Conservation (phyloP, 164 flowering plant species). For the Nymphaea thermarum region DNA sequence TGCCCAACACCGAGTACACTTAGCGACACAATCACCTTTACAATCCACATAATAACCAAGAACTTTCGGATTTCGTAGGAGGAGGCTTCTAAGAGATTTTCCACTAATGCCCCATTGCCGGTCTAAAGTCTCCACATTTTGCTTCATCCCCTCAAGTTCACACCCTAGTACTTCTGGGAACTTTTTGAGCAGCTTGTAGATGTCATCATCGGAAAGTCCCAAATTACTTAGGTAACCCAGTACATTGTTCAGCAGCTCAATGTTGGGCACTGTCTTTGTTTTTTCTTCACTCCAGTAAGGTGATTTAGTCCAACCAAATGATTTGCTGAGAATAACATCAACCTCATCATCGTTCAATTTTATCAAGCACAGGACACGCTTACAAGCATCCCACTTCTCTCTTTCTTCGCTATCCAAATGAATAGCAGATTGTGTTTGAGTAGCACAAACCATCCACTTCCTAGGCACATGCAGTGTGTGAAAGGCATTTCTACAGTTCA, state of each 20-base stretch:
- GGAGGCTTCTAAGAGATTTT: conserved; percentile 54
- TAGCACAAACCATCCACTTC: conserved; percentile 46
- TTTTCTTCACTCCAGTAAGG: conserved; percentile 97
- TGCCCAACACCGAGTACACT: conserved; percentile 96
- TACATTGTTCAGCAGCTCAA: conserved; percentile 32
- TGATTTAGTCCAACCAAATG: conserved; percentile 78
- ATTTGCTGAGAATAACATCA: conserved; percentile 73
- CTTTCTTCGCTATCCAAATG: conserved; percentile 39
- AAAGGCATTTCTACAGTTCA: not conserved
- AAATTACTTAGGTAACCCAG: conserved; percentile 56
- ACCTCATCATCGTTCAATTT: conserved; percentile 43
- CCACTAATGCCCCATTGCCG: conserved; percentile 82
- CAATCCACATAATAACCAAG: conserved; percentile 88
- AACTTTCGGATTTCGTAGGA: conserved; percentile 85
- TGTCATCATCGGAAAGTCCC: conserved; percentile 66
- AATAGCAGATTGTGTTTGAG: conserved; percentile 17
- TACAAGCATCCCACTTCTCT: conserved; percentile 59
- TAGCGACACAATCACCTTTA: conserved; percentile 83
- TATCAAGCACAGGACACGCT: conserved; percentile 39
- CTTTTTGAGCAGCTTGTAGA: conserved; percentile 71
- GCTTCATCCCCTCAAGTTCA: conserved; percentile 53
- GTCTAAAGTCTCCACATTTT: conserved; percentile 47
- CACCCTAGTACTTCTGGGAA: conserved; percentile 98
- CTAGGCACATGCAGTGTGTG: conserved; percentile 6
- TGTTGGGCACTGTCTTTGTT: conserved; percentile 48